A percentile compares a stretch with the other conserved stretches of the same genome.
Evolutionary conservation across 1,284 basidiomycete genomes (phyloP).

Genomic region (Stereum hirsutum): DNA sequence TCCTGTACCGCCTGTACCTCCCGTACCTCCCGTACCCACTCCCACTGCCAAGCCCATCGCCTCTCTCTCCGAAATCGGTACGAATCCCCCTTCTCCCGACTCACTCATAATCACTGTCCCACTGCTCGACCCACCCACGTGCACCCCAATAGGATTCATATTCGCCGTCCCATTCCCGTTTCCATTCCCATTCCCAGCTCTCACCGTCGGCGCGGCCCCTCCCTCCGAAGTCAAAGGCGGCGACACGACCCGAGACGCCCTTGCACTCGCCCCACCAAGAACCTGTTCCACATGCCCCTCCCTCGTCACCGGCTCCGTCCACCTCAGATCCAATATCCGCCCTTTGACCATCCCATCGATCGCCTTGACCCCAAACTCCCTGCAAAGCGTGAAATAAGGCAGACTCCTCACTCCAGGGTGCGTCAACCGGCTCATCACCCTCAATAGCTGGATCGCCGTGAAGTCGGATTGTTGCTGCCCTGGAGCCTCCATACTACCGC

Average conservation of each 20-base stretch:
- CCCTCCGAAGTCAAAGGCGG: background rate
- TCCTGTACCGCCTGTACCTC: too few relatives aligned
- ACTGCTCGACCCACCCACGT: conserved; percentile 28
- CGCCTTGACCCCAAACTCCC: conserved; percentile 67
- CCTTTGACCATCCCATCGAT: conserved; percentile 77
- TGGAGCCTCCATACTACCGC: conserved; percentile 17
- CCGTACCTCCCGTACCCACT: too few relatives aligned
- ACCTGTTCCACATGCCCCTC: conserved; percentile 6
- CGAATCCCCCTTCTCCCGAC: conserved; percentile 21
- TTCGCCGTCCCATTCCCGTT: too few relatives aligned
- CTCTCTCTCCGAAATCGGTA: conserved; percentile 20
- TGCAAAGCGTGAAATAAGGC: conserved; percentile 69
- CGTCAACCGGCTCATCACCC: conserved; percentile 65
- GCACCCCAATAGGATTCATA: conserved; percentile 19
- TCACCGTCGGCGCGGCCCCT: too few relatives aligned
- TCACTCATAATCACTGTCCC: conserved; percentile 25
- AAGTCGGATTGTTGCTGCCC: conserved; percentile 36
- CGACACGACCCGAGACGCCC: background rate
- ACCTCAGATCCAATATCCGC: conserved; percentile 63
- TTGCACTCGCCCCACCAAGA: background rate
- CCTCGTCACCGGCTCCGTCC: conserved; percentile 59
- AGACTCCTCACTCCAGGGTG: conserved; percentile 50
- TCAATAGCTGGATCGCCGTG: conserved; percentile 62
- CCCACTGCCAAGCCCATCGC: too few relatives aligned
- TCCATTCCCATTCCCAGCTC: background rate